Base-by-base conservation (phyloP, 2,329 filamentous ascomycete species). In the Sphaerostilbella broomeana region DNA sequence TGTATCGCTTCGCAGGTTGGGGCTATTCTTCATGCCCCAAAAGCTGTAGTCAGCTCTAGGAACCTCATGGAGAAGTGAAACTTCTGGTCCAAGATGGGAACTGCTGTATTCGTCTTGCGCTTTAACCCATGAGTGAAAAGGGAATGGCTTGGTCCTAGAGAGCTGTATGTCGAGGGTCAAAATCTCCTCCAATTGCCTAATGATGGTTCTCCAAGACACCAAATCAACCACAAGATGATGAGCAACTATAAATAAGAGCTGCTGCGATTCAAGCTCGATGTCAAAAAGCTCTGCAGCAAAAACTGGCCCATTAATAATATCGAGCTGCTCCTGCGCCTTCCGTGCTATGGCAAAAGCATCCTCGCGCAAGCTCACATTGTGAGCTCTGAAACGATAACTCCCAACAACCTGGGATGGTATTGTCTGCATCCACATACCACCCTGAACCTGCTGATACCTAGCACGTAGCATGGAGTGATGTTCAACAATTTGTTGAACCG, bases 201-300 rank as follows among this genome's bases (percentile, higher is more conserved):
- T 54, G 1, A 71, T 51, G 4, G 69, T 53, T 20, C 65, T 54
- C 68, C 68, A 72, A 0, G 67, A 68, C 1, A 71, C 68, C 2
- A 71, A 52, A 32, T 70, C 67, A 20, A 70, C 62, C 4, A 64
- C 54, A 0, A 66, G 44, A 38, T 66, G 63, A 22, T 65, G 62
- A 0, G 52, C 53, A 2, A 55, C 56, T 7, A 68, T 38, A 19
- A 63, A 63, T 5, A 66, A 25, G 2, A 51, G 46, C 15, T 63
- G 16, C 3, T 17, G 54, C 2, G 51, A 26, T n/a, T 51, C 43
- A 3, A 40, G 16, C 17, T 15, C 27, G n/a, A 40, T 15, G n/a
- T 49, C 33, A 21, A 47, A 48, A 13, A 50, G 18, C 13, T 45
- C 42, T 13, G 36, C 50, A 6, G 43, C 40, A 8, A 54, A 26